Base-by-base conservation (phyloP, 306 rosid species). In the Corylus avellana region DNA sequence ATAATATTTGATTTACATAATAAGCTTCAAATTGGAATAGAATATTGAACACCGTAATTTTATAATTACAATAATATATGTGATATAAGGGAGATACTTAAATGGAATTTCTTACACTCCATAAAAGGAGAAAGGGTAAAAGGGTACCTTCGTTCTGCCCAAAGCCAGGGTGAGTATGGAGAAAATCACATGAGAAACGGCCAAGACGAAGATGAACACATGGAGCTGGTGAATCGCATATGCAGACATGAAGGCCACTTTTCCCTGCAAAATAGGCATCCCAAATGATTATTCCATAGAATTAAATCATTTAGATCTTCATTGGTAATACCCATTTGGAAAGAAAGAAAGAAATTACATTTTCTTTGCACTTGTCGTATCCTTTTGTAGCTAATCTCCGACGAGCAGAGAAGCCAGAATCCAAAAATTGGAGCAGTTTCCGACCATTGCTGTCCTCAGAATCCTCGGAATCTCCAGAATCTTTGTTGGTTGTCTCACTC, bases 121-220 rank as follows among this genome's bases (percentile, higher is more conserved):
- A 48, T 12, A 48, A 8, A 11, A 8, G 12, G 50, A 47, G 50
- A 47, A 11, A 47, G 12, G 12, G 62, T 32, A 14, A 78, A 8
- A 13, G 11, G 4, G 32, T 73, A 92, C 94, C 95, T 94, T 94
- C 25, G 80, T 77, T 85, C 91, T 88, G 58, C 98, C 97, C 61
- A 94, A 78, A 79, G 72, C 73, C 73, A 89, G 55, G 32, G 94
- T 94, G 61, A 64, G 22, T 32, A 91, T 85, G 88, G 97, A 94
- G 16, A 88, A 90, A 3, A 92, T 81, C 12, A 94, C 80, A 73
- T 94, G 98, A 82, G 82, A 85, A 58, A 82, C 11, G 18, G 97
- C 22, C 22, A 22, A 22, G 22, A 22, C 22, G 22, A 22, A 22
- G 22, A 22, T 22, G 22, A 22, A 22, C 22, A 22, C 22, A 22